Base-by-base conservation (phyloP, 805 yeast species). In the Ogataea corticis region DNA sequence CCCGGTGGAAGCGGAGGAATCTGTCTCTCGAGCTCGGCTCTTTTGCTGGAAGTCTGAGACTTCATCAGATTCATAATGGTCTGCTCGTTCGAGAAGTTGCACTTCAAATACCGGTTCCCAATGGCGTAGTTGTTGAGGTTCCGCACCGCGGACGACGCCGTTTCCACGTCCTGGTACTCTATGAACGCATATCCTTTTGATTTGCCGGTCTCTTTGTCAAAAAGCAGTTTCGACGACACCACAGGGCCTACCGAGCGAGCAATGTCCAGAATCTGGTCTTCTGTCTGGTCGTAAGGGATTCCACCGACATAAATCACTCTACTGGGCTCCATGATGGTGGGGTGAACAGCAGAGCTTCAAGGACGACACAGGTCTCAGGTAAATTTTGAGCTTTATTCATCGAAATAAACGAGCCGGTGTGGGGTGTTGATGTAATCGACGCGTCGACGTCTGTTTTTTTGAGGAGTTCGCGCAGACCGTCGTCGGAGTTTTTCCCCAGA, bases 231-330 rank as follows among this genome's bases (percentile, higher is more conserved):
- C 48, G 88, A 70, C 44, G 78, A 80, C 19, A 78, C 76, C 2
- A 92, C 92, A 0, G 97, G 96, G 1, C 97, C 98, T 2, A 88
- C 94, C 2, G 95, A 82, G 46, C 76, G 73, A 49, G 96, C 95
- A 12, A 92, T 79, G 51, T 87, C 96, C 38, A 51, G 33, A n/a
- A 92, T 84, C 63, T 91, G 97, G 56, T 89, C 96, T 62, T 92
- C 98, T 0, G 97, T 87, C 59, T 87, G 89, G 58, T 92, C 97
- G 61, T 83, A 89, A 1, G 98, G 98, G 31, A 92, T 86, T 13
- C 88, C 84, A 3, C 96, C 96, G 33, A 91, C 79, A 57, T 86
- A 86, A 2, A 89, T 85, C 28, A 77, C 79, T 46, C 66, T 63
- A 6, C 70, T 63, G 13, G 71, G 69, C 35, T 51, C 58, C 32